phyloP scores from a whole-genome alignment of 805 yeast genomes.

The Candida suzukii region DNA sequence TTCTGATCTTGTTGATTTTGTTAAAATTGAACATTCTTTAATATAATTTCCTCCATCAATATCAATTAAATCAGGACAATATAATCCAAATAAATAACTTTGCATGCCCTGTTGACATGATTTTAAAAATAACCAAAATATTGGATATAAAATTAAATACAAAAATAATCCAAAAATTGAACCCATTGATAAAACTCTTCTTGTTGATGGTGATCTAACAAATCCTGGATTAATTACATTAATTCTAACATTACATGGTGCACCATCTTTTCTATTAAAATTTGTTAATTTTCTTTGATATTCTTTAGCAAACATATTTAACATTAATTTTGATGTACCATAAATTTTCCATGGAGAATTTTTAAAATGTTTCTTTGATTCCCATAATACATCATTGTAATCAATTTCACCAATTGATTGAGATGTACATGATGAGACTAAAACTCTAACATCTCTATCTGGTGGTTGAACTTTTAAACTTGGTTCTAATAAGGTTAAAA shows the following conservation, averaged over 20 bases:
- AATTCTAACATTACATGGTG: slow-evolving; percentile 62
- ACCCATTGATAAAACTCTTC: slow-evolving; percentile 75
- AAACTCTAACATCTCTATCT: slow-evolving; percentile 84
- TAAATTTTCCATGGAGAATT: slow-evolving; percentile 66
- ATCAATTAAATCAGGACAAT: slow-evolving; percentile 62
- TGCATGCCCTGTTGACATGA: slow-evolving; percentile 77
- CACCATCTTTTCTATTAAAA: slow-evolving; percentile 63
- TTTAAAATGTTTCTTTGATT: slow-evolving; percentile 47
- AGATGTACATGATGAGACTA: slow-evolving; percentile 71
- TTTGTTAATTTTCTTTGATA: slow-evolving; percentile 58
- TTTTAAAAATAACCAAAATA: slow-evolving; percentile 78
- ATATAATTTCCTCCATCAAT: slow-evolving; percentile 62
- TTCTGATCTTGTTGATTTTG: slow-evolving; percentile 53
- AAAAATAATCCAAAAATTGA: slow-evolving; percentile 47
- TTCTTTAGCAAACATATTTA: slow-evolving; percentile 71
- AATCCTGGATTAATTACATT: slow-evolving; percentile 86
- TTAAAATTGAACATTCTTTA: slow-evolving; percentile 59
- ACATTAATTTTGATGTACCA: slow-evolving; percentile 75
- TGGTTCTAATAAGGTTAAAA: slow-evolving; percentile 76
- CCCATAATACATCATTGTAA: slow-evolving; percentile 57
- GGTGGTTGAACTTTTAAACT: slow-evolving; percentile 85
- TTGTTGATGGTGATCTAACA: slow-evolving; percentile 81
- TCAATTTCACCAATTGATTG: slow-evolving; percentile 70
- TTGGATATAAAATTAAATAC: slow-evolving; percentile 66
- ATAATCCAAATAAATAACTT: slow-evolving; percentile 58